Percentiles rank a stretch among this genome's conserved stretches.
These are phyloP conservation scores for Metarhizium humberi DNA, from an alignment of 2,329 filamentous ascomycete genomes.

Conservation along the genomic window DNA sequence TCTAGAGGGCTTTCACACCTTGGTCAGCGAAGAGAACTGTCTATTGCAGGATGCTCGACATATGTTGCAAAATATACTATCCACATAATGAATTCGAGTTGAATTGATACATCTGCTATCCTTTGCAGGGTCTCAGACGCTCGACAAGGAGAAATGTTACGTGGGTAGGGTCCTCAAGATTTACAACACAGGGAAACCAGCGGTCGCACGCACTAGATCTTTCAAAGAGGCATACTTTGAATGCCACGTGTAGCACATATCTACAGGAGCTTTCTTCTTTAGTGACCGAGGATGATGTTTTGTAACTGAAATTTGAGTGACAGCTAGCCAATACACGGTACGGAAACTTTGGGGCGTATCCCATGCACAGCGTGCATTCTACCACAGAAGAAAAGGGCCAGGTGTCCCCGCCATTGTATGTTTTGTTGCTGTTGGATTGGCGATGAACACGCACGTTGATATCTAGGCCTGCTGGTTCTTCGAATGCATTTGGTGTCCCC, in stretches of 20 bases:
- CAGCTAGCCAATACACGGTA: background rate
- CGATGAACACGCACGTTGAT: background rate
- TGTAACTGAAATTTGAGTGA: background rate
- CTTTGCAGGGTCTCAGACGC: background rate
- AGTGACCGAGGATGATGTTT: background rate
- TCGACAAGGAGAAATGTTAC: background rate
- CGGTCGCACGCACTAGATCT: no score
- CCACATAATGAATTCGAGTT: background rate
- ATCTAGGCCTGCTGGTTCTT: background rate
- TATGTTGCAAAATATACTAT: background rate
- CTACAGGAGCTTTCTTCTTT: background rate
- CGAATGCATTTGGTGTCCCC: background rate
- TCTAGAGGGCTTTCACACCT: slow-evolving; percentile 22
- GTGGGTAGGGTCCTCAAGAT: no score
- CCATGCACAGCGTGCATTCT: background rate
- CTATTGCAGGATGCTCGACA: slow-evolving; percentile 2
- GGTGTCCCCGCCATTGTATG: background rate
- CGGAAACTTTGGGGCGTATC: background rate
- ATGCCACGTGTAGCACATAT: background rate
- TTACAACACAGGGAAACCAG: no score
- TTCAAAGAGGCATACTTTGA: no score
- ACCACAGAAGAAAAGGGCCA: no score
- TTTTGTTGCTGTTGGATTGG: background rate
- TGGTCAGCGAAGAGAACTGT: background rate
- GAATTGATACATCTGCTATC: background rate